These are phyloP conservation scores for Colletotrichum liaoningense DNA, from an alignment of 2,329 filamentous ascomycete genomes.

Conservation along the genomic window DNA sequence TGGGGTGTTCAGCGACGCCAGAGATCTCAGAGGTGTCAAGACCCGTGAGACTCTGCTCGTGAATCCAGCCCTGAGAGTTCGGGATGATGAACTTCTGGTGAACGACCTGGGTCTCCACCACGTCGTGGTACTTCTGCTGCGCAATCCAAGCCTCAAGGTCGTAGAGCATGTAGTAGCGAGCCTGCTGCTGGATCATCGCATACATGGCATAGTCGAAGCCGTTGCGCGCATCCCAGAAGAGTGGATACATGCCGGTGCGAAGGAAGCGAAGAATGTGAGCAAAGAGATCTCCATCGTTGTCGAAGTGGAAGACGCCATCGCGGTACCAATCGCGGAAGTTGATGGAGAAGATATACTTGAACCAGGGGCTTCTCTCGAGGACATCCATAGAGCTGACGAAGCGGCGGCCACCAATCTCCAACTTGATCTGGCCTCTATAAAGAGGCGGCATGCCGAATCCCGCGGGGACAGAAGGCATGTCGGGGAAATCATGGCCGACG, in stretches of 20 bases:
- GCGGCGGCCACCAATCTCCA: slow-evolving; percentile 36
- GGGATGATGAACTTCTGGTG: slow-evolving; percentile 12
- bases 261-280: slow-evolving; percentile 48
- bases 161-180: slow-evolving; percentile 45
- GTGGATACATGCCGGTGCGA: slow-evolving; percentile 45
- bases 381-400: slow-evolving; percentile 35
- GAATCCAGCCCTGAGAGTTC: slow-evolving; percentile 9
- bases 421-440: slow-evolving; percentile 11
- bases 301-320: slow-evolving; percentile 41
- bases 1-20: background rate
- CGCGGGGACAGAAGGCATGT: background rate
- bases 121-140: slow-evolving; percentile 36
- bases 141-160: slow-evolving; percentile 42
- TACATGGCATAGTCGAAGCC: slow-evolving; percentile 51
- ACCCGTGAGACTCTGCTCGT: background rate
- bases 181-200: slow-evolving; percentile 45
- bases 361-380: slow-evolving; percentile 28
- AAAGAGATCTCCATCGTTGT: slow-evolving; percentile 50
- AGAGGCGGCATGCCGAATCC: slow-evolving; percentile 6
- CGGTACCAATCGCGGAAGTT: slow-evolving; percentile 24
- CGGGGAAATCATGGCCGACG: background rate
- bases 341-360: slow-evolving; percentile 25
- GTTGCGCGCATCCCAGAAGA: slow-evolving; percentile 45
- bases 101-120: slow-evolving; percentile 31
- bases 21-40: slow-evolving; percentile 13